These are phyloP conservation scores for Tolypocladium ophioglossoides DNA, from an alignment of 2,329 filamentous ascomycete genomes.

Conservation along the genomic window DNA sequence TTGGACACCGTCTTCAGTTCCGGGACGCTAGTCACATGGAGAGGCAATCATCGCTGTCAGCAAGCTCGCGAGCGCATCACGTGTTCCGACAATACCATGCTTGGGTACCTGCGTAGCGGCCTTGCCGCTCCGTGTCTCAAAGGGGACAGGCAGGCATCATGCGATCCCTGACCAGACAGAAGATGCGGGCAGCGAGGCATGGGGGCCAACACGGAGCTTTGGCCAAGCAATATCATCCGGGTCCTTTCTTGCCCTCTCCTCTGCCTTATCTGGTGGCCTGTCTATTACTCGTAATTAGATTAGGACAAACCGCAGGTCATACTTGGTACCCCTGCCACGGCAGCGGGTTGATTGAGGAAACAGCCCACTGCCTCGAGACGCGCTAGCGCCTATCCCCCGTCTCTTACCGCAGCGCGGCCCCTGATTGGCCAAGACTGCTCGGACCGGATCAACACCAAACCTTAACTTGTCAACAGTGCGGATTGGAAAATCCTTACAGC, in stretches of 20 bases:
- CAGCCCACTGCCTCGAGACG: not conserved
- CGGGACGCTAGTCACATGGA: not conserved
- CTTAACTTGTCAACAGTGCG: constrained; percentile 29
- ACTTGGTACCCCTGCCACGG: not conserved
- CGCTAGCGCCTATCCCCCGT: constrained; percentile 5
- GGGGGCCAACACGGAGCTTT: not conserved
- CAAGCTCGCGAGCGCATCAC: not conserved
- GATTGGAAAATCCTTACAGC: constrained; percentile 31
- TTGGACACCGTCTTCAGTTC: not conserved
- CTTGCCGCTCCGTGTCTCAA: no score
- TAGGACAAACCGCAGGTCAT: no score
- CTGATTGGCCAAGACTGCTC: constrained; percentile 18
- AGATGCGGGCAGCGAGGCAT: not conserved
- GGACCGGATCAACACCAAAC: constrained; percentile 30
- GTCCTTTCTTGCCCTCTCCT: not conserved
- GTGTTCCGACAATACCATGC: not conserved
- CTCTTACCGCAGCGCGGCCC: constrained; percentile 7
- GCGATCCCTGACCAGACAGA: no score
- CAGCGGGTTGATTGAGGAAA: not conserved
- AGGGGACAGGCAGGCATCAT: no score
- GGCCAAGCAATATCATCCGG: not conserved
- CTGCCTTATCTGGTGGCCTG: no score
- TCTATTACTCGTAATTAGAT: no score
- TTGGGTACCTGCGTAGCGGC: not conserved
- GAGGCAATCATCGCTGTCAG: not conserved